These are phyloP conservation scores for Monascus purpureus DNA, from an alignment of 495 filamentous ascomycete species.

Conservation along the genomic window DNA sequence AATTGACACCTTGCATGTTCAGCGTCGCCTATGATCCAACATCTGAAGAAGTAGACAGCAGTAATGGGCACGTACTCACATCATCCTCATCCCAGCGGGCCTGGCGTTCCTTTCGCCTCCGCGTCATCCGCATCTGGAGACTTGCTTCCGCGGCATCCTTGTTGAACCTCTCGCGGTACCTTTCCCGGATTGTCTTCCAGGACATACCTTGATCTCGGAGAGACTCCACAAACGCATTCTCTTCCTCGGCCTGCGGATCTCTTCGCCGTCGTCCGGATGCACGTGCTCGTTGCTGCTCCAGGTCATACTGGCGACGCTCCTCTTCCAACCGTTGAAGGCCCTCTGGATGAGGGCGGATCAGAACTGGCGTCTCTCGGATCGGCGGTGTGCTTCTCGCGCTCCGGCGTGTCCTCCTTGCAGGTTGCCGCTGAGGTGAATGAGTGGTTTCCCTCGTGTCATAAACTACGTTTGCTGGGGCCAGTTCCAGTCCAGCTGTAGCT, in stretches of 20 bases:
- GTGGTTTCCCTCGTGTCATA: conserved; percentile 14
- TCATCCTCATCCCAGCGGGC: conserved; percentile 54
- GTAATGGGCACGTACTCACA: conserved; percentile 35
- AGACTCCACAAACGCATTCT: conserved; percentile 49
- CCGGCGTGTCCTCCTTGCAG: conserved; percentile 17
- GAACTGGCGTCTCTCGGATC: conserved; percentile 16
- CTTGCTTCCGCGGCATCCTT: conserved; percentile 55
- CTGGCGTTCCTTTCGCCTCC: conserved; percentile 45
- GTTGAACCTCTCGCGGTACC: conserved; percentile 46
- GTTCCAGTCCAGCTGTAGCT: conserved; percentile 12
- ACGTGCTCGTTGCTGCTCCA: conserved; percentile 16
- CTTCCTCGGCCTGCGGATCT: conserved; percentile 45
- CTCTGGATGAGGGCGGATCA: conserved; percentile 27
- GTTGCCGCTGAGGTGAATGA: conserved; percentile 13
- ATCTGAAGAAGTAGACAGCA: conserved; percentile 6
- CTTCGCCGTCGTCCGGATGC: conserved; percentile 26
- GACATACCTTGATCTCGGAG: conserved; percentile 54
- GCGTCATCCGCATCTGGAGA: conserved; percentile 59
- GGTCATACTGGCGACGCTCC: conserved; percentile 10
- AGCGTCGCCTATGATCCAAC: not conserved
- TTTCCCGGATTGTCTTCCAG: conserved; percentile 55
- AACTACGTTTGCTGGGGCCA: conserved; percentile 7
- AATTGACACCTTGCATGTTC: conserved; percentile 10
- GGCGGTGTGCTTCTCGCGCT: conserved; percentile 11
- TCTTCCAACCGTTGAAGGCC: conserved; percentile 22